These are phyloP conservation scores for Iberis amara DNA, from an alignment of 441 rosid genomes.

Conservation along the genomic window DNA sequence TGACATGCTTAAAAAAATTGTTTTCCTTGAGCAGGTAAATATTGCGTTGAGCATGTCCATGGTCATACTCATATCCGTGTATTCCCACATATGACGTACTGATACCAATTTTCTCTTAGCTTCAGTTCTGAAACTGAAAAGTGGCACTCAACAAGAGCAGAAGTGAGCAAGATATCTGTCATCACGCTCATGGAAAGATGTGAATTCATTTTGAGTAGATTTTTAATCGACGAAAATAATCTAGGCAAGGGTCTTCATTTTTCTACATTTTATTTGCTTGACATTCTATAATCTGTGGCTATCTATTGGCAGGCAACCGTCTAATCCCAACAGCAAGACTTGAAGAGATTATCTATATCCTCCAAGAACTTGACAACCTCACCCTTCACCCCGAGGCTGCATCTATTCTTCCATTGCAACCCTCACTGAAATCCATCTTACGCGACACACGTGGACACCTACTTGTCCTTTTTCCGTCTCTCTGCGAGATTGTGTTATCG, in stretches of 20 bases:
- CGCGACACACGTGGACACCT: constrained; percentile 52
- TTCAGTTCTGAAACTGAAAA: constrained; percentile 40
- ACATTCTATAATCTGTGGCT: neutral
- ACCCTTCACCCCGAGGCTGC: constrained; percentile 66
- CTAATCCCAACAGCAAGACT: constrained; percentile 68
- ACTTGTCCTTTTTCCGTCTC: constrained; percentile 73
- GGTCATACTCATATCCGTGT: neutral
- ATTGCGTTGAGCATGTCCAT: constrained; percentile 9
- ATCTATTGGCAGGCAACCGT: constrained; percentile 50
- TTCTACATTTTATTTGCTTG: neutral
- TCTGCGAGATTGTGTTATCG: constrained; percentile 77
- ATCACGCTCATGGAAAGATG: constrained; percentile 66
- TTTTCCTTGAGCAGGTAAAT: constrained; percentile 87
- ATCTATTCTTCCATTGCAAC: constrained; percentile 61
- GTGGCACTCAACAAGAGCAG: constrained; percentile 62
- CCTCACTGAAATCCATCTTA: constrained; percentile 48
- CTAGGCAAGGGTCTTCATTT: constrained; percentile 44
- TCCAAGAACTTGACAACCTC: constrained; percentile 58
- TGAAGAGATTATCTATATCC: constrained; percentile 69
- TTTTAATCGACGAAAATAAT: constrained; percentile 63
- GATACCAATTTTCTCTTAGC: constrained; percentile 31
- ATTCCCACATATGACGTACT: constrained; percentile 20
- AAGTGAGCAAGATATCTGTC: constrained; percentile 75
- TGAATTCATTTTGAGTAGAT: constrained; percentile 64
- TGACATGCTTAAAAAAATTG: constrained; percentile 77